These are phyloP conservation scores for Alternaria alternata DNA, from an alignment of 2,329 filamentous ascomycete genomes.

Conservation along the genomic window DNA sequence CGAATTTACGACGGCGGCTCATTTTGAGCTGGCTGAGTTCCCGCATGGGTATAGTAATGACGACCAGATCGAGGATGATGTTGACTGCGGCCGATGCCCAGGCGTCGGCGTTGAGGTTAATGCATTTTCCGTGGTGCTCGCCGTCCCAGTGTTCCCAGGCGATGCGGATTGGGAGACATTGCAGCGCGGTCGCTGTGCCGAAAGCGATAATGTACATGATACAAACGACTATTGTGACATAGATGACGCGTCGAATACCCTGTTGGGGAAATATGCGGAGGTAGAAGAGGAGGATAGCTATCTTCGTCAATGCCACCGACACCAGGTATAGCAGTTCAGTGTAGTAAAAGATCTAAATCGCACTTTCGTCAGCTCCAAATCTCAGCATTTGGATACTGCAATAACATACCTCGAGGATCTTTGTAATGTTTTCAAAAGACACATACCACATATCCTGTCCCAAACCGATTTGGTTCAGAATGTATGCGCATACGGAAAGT, in stretches of 20 bases:
- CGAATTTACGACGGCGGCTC: slow-evolving; percentile 38
- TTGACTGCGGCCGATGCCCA: slow-evolving; percentile 42
- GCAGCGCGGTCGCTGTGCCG: slow-evolving; percentile 22
- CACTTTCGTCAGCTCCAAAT: not conserved
- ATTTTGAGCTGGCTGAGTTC: slow-evolving; percentile 43
- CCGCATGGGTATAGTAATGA: slow-evolving; percentile 43
- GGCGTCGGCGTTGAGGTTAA: slow-evolving; percentile 35
- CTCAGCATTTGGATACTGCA: too few species aligned
- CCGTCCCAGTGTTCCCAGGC: slow-evolving; percentile 40
- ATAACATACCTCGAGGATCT: slow-evolving; percentile 49
- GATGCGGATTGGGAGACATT: slow-evolving; percentile 34
- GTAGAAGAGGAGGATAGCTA: slow-evolving; percentile 42
- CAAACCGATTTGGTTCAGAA: slow-evolving; percentile 52
- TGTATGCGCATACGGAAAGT: slow-evolving; percentile 20
- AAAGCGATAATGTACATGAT: slow-evolving; percentile 32
- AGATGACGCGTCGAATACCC: slow-evolving; percentile 24
- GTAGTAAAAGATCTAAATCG: slow-evolving; percentile 32
- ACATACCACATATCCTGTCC: slow-evolving; percentile 63
- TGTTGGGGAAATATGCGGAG: slow-evolving; percentile 41
- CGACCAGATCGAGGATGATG: slow-evolving; percentile 42
- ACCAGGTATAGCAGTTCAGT: slow-evolving; percentile 32
- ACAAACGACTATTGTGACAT: slow-evolving; percentile 24
- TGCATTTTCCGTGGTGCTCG: slow-evolving; percentile 34
- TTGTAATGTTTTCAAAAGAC: slow-evolving; percentile 52
- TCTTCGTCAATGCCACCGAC: slow-evolving; percentile 35